A percentile compares a stretch with the other conserved stretches of the same genome.
Evolutionary conservation across 2,329 filamentous ascomycete species (phyloP).

Genomic region (Colletotrichum orbiculare): DNA sequence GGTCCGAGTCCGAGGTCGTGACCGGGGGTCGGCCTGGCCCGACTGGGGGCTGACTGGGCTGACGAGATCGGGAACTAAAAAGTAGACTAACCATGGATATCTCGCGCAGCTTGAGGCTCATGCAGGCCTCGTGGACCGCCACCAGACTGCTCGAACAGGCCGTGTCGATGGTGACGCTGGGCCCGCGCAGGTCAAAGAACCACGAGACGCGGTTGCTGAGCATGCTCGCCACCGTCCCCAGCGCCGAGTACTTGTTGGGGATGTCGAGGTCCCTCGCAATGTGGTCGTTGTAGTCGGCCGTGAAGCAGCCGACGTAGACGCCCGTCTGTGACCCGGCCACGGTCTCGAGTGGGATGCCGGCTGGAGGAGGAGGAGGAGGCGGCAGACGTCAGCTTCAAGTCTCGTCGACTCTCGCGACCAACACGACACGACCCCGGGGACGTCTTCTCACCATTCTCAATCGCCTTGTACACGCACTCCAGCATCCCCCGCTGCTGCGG

Average conservation of each 20-base stretch:
- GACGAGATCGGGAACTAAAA: no score
- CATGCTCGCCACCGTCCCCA: slow-evolving; percentile 45
- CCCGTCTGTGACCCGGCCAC: slow-evolving; percentile 38
- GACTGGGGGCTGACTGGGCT: no score
- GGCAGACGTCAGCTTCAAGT: neutral
- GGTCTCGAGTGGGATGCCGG: slow-evolving; percentile 38
- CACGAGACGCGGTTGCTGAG: slow-evolving; percentile 51
- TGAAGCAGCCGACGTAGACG: slow-evolving; percentile 44
- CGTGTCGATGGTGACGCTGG: slow-evolving; percentile 51
- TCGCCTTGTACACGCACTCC: slow-evolving; percentile 49
- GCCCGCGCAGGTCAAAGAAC: slow-evolving; percentile 48
- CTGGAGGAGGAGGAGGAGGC: slow-evolving; percentile 1
- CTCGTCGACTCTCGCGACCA: no score
- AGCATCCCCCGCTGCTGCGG: slow-evolving; percentile 47
- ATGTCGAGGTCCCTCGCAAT: slow-evolving; percentile 31
- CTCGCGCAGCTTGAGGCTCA: slow-evolving; percentile 37
- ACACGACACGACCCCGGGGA: no score
- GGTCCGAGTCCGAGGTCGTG: no score
- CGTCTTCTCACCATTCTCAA: slow-evolving; percentile 38
- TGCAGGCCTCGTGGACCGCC: slow-evolving; percentile 46
- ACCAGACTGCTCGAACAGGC: slow-evolving; percentile 51
- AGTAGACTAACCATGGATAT: slow-evolving; percentile 32
- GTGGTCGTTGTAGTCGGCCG: slow-evolving; percentile 40
- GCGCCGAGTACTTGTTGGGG: slow-evolving; percentile 39
- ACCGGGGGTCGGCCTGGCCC: no score